Conservation (phyloP, 805 yeast genomes). For the Barnettozyma populi region DNA sequence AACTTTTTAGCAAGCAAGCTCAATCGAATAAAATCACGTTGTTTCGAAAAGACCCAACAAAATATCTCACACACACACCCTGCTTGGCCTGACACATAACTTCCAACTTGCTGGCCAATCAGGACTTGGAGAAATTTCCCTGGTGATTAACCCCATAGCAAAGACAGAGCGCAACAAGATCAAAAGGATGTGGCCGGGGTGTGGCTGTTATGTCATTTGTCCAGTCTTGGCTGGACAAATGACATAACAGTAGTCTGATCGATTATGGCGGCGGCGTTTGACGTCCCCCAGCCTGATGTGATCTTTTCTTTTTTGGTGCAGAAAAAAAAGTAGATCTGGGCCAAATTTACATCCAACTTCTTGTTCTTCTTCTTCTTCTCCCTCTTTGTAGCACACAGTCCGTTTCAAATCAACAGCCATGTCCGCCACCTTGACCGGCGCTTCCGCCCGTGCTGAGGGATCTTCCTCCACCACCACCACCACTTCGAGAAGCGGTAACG, state of each 20-base stretch:
- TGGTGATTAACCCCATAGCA: too few species aligned
- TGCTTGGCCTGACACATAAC: not conserved
- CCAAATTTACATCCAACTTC: not conserved
- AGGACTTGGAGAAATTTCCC: not conserved
- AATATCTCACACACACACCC: too few species aligned
- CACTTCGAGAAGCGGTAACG: slow-evolving; percentile 10
- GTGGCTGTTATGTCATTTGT: too few species aligned
- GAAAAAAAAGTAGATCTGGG: not conserved
- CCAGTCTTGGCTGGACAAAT: not conserved
- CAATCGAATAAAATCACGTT: not conserved
- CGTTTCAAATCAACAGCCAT: not conserved
- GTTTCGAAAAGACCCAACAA: not conserved
- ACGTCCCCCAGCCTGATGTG: too few species aligned
- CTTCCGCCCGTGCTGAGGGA: slow-evolving; percentile 4
- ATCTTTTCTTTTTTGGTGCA: not conserved
- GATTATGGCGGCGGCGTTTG: not conserved
- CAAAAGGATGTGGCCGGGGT: too few species aligned
- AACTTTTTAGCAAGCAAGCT: not conserved
- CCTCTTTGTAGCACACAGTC: not conserved
- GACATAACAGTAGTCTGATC: not conserved
- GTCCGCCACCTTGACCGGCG: slow-evolving; percentile 14
- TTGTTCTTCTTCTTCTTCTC: not conserved
- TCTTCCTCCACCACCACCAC: slow-evolving; percentile 9
- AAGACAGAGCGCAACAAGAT: too few species aligned
- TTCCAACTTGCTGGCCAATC: not conserved